Evolutionary conservation across 345 rosid genomes (phyloP).

Genomic region (Turritis glabra): DNA sequence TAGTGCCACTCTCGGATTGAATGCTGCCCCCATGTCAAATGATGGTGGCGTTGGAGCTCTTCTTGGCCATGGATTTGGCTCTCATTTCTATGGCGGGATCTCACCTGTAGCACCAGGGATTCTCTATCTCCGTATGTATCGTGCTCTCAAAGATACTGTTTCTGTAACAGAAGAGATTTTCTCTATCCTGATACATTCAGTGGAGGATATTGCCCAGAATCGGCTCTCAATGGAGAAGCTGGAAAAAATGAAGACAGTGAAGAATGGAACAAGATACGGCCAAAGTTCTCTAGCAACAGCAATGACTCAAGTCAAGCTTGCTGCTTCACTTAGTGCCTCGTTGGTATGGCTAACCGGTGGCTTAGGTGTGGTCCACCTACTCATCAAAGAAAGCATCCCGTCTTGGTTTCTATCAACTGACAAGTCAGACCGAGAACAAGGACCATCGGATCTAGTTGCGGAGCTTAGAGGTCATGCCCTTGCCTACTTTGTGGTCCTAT

Average conservation of each 20-base stretch:
- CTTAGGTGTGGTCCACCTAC: slow-evolving; percentile 61
- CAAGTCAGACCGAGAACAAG: slow-evolving; percentile 50
- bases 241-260: slow-evolving; percentile 61
- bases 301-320: slow-evolving; percentile 77
- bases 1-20: slow-evolving; percentile 73
- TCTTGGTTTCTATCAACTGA: slow-evolving; percentile 89
- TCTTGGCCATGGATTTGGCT: slow-evolving; percentile 94
- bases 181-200: slow-evolving; percentile 78
- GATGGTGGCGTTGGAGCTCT: slow-evolving; percentile 90
- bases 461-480: slow-evolving; percentile 83
- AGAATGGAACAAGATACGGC: slow-evolving; percentile 65
- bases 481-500: slow-evolving; percentile 73
- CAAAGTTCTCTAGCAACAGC: slow-evolving; percentile 75
- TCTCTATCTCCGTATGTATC: slow-evolving; percentile 75
- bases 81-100: slow-evolving; percentile 82
- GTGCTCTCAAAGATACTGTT: slow-evolving; percentile 69
- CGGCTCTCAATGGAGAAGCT: slow-evolving; percentile 53
- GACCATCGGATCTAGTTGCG: slow-evolving; percentile 61
- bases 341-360: slow-evolving; percentile 91
- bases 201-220: slow-evolving; percentile 64
- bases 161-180: slow-evolving; percentile 75
- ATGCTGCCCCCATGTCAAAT: slow-evolving; percentile 54
- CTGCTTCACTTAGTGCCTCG: slow-evolving; percentile 90
- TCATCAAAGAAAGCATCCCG: slow-evolving; percentile 83
- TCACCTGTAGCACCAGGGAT: slow-evolving; percentile 96